Conservation (phyloP, 805 yeast species). For the Kregervanrija delftensis region DNA sequence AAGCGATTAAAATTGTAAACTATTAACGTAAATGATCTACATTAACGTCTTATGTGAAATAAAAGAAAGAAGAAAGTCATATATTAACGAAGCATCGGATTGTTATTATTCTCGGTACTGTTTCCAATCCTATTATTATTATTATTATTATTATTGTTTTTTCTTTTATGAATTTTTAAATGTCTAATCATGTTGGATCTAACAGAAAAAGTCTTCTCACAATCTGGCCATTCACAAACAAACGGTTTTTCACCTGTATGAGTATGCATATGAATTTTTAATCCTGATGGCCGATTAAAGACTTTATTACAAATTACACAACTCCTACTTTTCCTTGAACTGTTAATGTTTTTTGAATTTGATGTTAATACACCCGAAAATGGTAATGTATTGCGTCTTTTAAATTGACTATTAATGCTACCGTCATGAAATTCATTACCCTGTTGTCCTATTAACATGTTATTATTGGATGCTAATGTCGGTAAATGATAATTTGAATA, state of each 20-base stretch:
- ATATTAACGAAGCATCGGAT: too few species aligned
- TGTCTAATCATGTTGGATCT: slow-evolving; percentile 80
- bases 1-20: too few species aligned
- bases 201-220: slow-evolving; percentile 67
- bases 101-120: too few species aligned
- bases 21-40: too few species aligned
- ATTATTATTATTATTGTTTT: too few species aligned
- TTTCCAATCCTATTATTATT: too few species aligned
- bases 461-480: too few species aligned
- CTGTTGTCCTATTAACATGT: too few species aligned
- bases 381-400: not conserved
- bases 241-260: slow-evolving; percentile 82
- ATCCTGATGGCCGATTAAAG: slow-evolving; percentile 76
- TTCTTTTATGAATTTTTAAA: slow-evolving; percentile 49
- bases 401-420: not conserved
- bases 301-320: slow-evolving; percentile 61
- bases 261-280: slow-evolving; percentile 71
- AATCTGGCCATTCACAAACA: slow-evolving; percentile 52
- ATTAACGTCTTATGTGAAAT: too few species aligned
- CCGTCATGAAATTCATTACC: not conserved
- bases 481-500: too few species aligned
- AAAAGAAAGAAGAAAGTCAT: too few species aligned
- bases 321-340: slow-evolving; percentile 12
- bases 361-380: not conserved
- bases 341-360: not conserved